These are phyloP conservation scores for Phytophthora niederhauseri DNA, from an alignment of 352 stramenopile genomes.

Conservation along the genomic window DNA sequence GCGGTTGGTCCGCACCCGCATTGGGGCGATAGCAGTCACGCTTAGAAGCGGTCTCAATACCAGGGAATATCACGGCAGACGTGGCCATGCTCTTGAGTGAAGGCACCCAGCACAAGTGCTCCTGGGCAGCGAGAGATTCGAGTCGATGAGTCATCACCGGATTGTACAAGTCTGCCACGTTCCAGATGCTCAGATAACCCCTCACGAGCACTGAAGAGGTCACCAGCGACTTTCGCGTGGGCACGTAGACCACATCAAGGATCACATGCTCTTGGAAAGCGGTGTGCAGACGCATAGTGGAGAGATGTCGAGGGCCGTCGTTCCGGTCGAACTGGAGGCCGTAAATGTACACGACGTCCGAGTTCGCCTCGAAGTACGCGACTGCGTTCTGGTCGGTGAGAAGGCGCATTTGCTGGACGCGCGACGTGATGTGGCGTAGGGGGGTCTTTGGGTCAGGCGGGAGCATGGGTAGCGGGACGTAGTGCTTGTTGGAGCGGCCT, in stretches of 20 bases:
- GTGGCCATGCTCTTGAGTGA: slow-evolving; percentile 56
- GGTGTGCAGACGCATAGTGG: slow-evolving; percentile 73
- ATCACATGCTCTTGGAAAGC: slow-evolving; percentile 76
- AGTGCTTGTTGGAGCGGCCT: slow-evolving; percentile 38
- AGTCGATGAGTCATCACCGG: slow-evolving; percentile 72
- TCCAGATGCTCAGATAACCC: slow-evolving; percentile 70
- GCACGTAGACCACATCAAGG: slow-evolving; percentile 64
- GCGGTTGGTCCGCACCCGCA: slow-evolving; percentile 27
- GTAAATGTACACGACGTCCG: slow-evolving; percentile 77
- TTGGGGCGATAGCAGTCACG: slow-evolving; percentile 43
- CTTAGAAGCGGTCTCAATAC: slow-evolving; percentile 17
- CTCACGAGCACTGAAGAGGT: slow-evolving; percentile 61
- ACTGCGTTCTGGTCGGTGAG: slow-evolving; percentile 58
- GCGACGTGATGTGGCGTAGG: slow-evolving; percentile 47
- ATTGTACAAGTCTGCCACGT: slow-evolving; percentile 49
- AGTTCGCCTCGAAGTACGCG: slow-evolving; percentile 69
- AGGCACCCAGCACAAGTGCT: slow-evolving; percentile 64
- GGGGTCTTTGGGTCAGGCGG: slow-evolving; percentile 59
- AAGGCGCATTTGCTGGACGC: slow-evolving; percentile 60
- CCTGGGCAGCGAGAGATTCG: slow-evolving; percentile 55
- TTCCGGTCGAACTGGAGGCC: slow-evolving; percentile 64
- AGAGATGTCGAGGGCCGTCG: slow-evolving; percentile 62
- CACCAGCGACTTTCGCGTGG: slow-evolving; percentile 45
- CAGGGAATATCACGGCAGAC: slow-evolving; percentile 55
- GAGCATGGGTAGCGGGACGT: slow-evolving; percentile 37